Conservation (phyloP, 176 grass and related monocot genomes). For the Chrysopogon serrulatus region DNA sequence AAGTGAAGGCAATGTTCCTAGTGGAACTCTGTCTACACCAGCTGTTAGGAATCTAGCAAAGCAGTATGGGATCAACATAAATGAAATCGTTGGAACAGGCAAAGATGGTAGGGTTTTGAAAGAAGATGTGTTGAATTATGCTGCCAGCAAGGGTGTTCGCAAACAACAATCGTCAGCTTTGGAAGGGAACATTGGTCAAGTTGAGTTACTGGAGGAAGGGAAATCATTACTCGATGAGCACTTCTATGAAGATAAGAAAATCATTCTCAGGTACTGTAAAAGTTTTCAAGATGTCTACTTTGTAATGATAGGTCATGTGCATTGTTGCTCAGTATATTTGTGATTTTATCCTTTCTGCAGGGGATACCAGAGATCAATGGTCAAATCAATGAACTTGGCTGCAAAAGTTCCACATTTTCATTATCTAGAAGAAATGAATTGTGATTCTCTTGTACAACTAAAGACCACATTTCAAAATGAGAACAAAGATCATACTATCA, state of each 20-base stretch:
- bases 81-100: constrained; percentile 71
- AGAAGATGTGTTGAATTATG: constrained; percentile 86
- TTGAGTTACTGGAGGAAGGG: constrained; percentile 37
- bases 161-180: constrained; percentile 28
- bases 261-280: constrained; percentile 69
- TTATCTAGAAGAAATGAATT: constrained; percentile 97
- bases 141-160: constrained; percentile 47
- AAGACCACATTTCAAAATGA: constrained; percentile 69
- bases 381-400: constrained; percentile 89
- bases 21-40: constrained; percentile 68
- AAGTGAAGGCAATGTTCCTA: constrained; percentile 12
- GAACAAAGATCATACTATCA: constrained; percentile 77
- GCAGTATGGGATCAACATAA: constrained; percentile 60
- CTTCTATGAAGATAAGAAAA: constrained; percentile 58
- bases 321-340: not conserved
- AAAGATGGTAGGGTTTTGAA: constrained; percentile 76
- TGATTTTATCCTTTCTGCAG: constrained; percentile 42
- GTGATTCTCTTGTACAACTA: constrained; percentile 69
- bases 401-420: constrained; percentile 95
- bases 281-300: not conserved
- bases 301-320: not conserved
- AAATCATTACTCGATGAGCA: constrained; percentile 14
- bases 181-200: constrained; percentile 13
- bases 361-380: constrained; percentile 93
- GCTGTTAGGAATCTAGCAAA: constrained; percentile 79